Conservation (phyloP, 2,329 filamentous ascomycete genomes). For the Coleophoma eucalyptorum region DNA sequence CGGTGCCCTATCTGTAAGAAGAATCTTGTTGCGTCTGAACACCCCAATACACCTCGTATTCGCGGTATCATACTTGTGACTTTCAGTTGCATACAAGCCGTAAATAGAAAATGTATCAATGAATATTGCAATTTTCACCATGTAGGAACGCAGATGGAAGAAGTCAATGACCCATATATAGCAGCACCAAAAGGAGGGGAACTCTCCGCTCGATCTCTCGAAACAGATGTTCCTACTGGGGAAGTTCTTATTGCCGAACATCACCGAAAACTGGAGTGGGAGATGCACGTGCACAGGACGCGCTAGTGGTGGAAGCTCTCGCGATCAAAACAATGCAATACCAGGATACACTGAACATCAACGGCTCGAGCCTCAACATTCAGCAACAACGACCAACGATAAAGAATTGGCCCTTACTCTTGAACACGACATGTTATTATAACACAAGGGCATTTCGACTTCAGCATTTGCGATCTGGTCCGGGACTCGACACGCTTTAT, state of each 20-base stretch:
- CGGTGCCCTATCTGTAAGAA: no score
- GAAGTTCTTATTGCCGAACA: slow-evolving; percentile 11
- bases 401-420: slow-evolving; percentile 1
- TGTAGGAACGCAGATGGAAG: no score
- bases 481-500: slow-evolving; percentile 22
- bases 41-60: no score
- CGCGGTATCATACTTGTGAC: no score
- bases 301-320: slow-evolving; percentile 5
- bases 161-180: background rate
- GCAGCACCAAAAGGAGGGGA: background rate
- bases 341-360: background rate
- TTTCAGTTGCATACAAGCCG: no score
- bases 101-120: no score
- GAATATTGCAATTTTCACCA: no score
- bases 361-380: slow-evolving; percentile 11
- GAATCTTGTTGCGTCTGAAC: no score
- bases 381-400: slow-evolving; percentile 11
- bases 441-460: slow-evolving; percentile 1
- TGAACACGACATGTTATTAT: slow-evolving; percentile 20
- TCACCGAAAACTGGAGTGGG: background rate
- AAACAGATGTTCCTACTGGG: slow-evolving; percentile 7
- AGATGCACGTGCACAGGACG: slow-evolving; percentile 6
- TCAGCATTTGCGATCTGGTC: no score
- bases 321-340: slow-evolving; percentile 18
- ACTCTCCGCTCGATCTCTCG: slow-evolving; percentile 5